Conservation (phyloP, 78 protist species). For the Goniomonas avonlea region DNA sequence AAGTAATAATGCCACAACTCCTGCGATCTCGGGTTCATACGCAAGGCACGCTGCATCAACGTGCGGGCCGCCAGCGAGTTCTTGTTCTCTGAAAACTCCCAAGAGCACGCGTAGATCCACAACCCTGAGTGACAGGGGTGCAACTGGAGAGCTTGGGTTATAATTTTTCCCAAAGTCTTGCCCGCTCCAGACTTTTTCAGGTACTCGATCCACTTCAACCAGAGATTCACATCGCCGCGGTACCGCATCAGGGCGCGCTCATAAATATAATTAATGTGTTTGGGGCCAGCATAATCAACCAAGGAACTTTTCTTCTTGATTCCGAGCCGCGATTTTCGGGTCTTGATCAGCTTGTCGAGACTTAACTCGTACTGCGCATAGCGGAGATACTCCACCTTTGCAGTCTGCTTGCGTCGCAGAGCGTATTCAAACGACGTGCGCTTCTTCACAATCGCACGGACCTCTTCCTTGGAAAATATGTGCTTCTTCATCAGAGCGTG, state of each 20-base stretch:
- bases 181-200: not conserved
- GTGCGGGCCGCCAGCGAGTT: constrained; percentile 28
- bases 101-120: constrained; percentile 48
- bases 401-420: not conserved
- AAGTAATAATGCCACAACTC: constrained; percentile 38
- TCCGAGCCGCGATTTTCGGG: constrained; percentile 21
- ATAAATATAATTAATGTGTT: constrained; percentile 37
- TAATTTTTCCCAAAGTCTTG: not conserved
- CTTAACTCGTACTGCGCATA: constrained; percentile 21
- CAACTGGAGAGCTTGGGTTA: constrained; percentile 23
- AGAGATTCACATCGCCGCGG: constrained; percentile 29
- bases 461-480: constrained; percentile 18
- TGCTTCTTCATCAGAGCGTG: constrained; percentile 9
- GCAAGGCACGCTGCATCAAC: constrained; percentile 36
- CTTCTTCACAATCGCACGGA: constrained; percentile 26
- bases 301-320: not conserved
- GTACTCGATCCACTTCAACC: constrained; percentile 33
- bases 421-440: constrained; percentile 25
- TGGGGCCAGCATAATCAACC: not conserved
- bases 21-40: not conserved
- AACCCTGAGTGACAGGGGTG: constrained; percentile 19
- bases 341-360: constrained; percentile 7
- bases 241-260: constrained; percentile 23
- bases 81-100: no score
- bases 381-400: not conserved